A percentile compares a stretch with the other conserved stretches of the same genome.
Conservation (phyloP, 768 basidiomycete genomes). For the Leccinum disarticulatum region DNA sequence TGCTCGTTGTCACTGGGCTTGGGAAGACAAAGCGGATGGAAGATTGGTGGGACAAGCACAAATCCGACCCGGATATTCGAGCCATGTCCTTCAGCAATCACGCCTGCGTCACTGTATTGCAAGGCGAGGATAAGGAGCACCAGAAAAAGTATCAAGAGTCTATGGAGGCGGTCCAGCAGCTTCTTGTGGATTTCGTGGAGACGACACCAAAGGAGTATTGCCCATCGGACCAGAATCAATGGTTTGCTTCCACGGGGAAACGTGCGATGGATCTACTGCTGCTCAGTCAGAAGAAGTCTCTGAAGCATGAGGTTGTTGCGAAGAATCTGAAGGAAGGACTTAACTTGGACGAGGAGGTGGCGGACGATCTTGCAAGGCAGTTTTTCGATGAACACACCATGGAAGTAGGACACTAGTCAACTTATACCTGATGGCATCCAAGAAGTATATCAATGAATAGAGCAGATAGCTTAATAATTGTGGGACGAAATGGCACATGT, state of each 20-base stretch:
- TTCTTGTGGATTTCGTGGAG: conserved; percentile 18
- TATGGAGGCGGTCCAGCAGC: conserved; percentile 2
- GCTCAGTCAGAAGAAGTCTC: conserved; percentile 2
- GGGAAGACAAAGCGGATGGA: conserved; percentile 34
- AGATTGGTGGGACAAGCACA: conserved; percentile 34
- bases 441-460: background rate
- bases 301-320: conserved; percentile 14
- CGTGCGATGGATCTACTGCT: conserved; percentile 16
- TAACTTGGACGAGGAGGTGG: conserved; percentile 9
- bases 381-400: conserved; percentile 17
- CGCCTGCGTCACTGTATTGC: conserved; percentile 32
- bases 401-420: conserved; percentile 1
- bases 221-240: conserved; percentile 9
- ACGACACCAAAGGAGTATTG: conserved; percentile 1
- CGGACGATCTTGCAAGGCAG: conserved; percentile 4
- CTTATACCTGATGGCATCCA: background rate
- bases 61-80: conserved; percentile 6
- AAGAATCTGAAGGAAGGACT: conserved; percentile 14
- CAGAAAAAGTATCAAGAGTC: conserved; percentile 19
- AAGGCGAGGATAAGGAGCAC: conserved; percentile 21
- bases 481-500: background rate
- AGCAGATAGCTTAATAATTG: background rate
- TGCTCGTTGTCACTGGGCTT: conserved; percentile 40
- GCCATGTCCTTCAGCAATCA: conserved; percentile 17
- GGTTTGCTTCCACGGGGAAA: conserved; percentile 21